Evolutionary conservation across 169 alveolate species (phyloP), one percentile per base, ranked within the genome.

Genomic region (Cryptosporidium meleagridis): DNA sequence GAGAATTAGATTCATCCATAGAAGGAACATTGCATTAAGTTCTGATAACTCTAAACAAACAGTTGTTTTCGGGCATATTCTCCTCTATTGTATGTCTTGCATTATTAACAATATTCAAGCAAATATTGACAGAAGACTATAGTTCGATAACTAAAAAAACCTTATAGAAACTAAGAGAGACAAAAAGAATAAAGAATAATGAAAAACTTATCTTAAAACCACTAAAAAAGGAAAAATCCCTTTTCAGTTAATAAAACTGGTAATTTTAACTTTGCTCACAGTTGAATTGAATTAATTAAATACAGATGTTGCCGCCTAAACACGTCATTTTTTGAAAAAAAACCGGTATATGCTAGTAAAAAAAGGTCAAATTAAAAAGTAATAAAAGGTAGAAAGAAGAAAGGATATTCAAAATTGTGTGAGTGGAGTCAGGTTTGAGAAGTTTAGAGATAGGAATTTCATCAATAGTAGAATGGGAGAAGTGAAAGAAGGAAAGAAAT

Each of bases 401-500:
- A 55, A 26, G 48, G 8, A 55, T 18, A 21, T 1, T 8, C 12
- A 55, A 9, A 1, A 55, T 23, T 23, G 37, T 23, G 35, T 55
- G 67, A 21, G 8, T 55, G 9, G 8, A 48, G 1, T 16, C 10
- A 26, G 10, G 8, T 65, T 65, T 16, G 72, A 65, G 51, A 14
- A 21, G 4, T 23, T 8, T 26, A 37, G 23, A 16, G n/a, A 58
- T 21, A 37, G 41, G 0, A 16, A 58, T 21, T 9, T 0, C 14
- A 48, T 1, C 1, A 41, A 9, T 41, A 0, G 18, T 41, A 31
- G 7, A 7, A 48, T 48, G 55, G 55, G 8, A 26, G 37, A 53
- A 58, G n/a, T 73, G 86, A 41, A 14, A 26, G 48, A 48, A n/a
- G 37, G n/a, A 29, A 80, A 65, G 7, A 80, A 65, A 53, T 37